A percentile compares a stretch with the other conserved stretches of the same genome.
Conservation (phyloP, 2,329 filamentous ascomycete species). For the Pseudogymnoascus sp. region DNA sequence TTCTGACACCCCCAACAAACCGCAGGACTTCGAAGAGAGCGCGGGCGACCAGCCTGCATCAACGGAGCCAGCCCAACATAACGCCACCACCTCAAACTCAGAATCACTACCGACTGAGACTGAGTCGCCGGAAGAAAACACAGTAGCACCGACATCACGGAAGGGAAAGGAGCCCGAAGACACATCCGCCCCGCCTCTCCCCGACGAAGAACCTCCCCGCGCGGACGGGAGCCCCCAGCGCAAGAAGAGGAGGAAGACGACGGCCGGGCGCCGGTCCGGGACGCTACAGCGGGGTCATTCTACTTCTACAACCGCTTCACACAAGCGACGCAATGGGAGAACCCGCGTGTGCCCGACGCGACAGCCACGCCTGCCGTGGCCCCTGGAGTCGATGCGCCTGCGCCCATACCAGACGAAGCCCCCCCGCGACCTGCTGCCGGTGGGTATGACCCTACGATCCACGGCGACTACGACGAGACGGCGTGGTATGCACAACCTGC, state of each 20-base stretch:
- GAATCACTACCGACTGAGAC: not conserved
- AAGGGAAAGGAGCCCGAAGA: constrained; percentile 28
- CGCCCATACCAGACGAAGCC: constrained; percentile 26
- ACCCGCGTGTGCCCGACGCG: constrained; percentile 63
- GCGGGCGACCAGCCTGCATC: not conserved
- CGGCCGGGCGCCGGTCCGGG: constrained; percentile 80
- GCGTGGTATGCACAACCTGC: constrained; percentile 79
- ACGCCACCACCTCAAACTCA: not conserved
- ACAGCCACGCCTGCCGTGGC: constrained; percentile 20
- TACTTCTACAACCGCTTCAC: constrained; percentile 85
- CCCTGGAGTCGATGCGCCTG: constrained; percentile 27
- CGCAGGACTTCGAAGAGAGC: not conserved
- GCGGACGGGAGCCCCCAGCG: constrained; percentile 40
- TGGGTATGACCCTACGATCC: constrained; percentile 92
- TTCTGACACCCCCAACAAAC: not conserved
- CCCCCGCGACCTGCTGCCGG: constrained; percentile 39
- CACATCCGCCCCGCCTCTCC: constrained; percentile 39
- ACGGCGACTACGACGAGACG: constrained; percentile 92
- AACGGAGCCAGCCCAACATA: not conserved
- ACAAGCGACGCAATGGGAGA: constrained; percentile 72
- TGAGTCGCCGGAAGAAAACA: not conserved
- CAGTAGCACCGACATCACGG: constrained; percentile 13
- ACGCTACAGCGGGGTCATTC: constrained; percentile 59
- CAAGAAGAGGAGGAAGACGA: constrained; percentile 52
- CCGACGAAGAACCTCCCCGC: constrained; percentile 28